Evolutionary conservation across 169 alveolate species (phyloP).

Genomic region (Plasmodium knowlesi): DNA sequence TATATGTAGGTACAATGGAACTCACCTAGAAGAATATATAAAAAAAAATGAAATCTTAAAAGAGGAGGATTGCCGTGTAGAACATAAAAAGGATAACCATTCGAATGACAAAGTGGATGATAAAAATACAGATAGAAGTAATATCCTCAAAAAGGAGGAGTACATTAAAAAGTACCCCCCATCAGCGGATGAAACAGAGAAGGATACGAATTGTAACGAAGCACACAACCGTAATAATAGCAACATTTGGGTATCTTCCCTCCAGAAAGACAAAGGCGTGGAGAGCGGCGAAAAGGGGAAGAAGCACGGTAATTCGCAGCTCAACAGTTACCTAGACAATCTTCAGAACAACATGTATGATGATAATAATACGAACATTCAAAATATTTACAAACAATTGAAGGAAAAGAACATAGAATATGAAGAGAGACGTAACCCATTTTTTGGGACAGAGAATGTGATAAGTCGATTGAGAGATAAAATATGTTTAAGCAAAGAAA

Average conservation of each 20-base stretch:
- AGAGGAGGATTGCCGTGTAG: neutral
- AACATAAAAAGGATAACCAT: neutral
- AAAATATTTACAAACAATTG: conserved; percentile 39
- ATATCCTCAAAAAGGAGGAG: neutral
- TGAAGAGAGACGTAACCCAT: conserved; percentile 2
- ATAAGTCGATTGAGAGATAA: conserved; percentile 18
- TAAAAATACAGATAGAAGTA: neutral
- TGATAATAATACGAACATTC: conserved; percentile 25
- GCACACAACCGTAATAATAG: neutral
- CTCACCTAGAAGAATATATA: neutral
- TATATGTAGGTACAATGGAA: neutral
- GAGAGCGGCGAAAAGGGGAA: neutral
- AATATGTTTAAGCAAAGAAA: conserved; percentile 34
- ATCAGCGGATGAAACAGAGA: neutral
- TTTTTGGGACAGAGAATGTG: neutral
- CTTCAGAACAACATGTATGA: neutral
- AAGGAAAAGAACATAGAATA: conserved; percentile 12
- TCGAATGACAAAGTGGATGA: neutral
- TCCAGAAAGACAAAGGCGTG: neutral
- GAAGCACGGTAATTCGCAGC: neutral
- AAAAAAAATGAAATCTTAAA: neutral
- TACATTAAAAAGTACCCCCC: neutral
- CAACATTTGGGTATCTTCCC: neutral
- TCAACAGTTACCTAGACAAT: neutral
- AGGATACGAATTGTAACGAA: neutral